Conservation (phyloP, 1,284 basidiomycete species). For the Microbotryomycetes sp. region DNA sequence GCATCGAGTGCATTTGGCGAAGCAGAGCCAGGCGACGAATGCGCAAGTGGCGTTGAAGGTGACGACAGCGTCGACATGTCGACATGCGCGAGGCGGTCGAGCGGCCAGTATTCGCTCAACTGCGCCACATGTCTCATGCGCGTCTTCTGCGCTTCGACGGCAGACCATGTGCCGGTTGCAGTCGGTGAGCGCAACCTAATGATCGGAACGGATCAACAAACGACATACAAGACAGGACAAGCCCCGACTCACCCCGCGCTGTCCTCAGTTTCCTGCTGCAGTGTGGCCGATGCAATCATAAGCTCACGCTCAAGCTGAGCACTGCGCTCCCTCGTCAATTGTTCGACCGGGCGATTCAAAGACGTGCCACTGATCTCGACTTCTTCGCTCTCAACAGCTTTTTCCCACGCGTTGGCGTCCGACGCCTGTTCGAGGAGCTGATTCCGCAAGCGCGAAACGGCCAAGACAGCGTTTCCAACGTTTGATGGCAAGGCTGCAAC, state of each 20-base stretch:
- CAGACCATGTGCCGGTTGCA: slow-evolving; percentile 23
- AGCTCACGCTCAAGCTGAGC: slow-evolving; percentile 5
- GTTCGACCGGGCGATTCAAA: slow-evolving; percentile 72
- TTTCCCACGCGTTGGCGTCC: slow-evolving; percentile 47
- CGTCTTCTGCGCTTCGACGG: slow-evolving; percentile 22
- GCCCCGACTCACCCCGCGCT: neutral
- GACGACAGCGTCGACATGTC: slow-evolving; percentile 37
- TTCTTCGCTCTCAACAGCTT: slow-evolving; percentile 28
- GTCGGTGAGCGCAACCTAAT: slow-evolving; percentile 5
- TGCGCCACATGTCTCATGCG: slow-evolving; percentile 44
- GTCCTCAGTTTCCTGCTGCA: too few relatives aligned
- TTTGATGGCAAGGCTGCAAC: slow-evolving; percentile 65
- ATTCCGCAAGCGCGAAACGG: slow-evolving; percentile 37
- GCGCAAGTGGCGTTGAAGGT: slow-evolving; percentile 18
- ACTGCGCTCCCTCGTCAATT: slow-evolving; percentile 42
- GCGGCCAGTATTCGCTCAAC: slow-evolving; percentile 28
- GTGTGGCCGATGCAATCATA: too few relatives aligned
- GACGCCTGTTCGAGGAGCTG: slow-evolving; percentile 65
- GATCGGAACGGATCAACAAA: neutral
- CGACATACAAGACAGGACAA: too few relatives aligned
- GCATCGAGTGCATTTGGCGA: neutral
- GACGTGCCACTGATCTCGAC: slow-evolving; percentile 52
- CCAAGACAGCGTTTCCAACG: slow-evolving; percentile 62
- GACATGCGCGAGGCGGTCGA: slow-evolving; percentile 22
- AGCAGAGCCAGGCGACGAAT: neutral